Base-by-base conservation (phyloP, 805 yeast genomes). In the Saturnispora galanensis region DNA sequence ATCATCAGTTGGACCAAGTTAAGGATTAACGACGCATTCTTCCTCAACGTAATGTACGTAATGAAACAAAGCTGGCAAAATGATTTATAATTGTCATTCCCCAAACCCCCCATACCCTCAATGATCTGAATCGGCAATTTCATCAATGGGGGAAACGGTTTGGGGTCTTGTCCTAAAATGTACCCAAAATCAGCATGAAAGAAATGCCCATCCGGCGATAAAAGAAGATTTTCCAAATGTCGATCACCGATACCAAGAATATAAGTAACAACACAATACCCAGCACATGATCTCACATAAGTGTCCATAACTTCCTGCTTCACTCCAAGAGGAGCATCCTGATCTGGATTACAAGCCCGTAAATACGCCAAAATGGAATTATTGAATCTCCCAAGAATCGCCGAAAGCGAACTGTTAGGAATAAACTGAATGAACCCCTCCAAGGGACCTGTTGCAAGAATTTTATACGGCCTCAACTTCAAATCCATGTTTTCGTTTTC, bases 181-280 rank as follows among this genome's bases (percentile, higher is more conserved):
- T 93, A 93, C 1, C 99, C 99, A 62, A 86, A 93, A 64, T 93
- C 99, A 1, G 96, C 97, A 64, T 93, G 99, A 76, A 95, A 90
- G 59, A 93, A 93, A 54, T 79, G 85, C 2, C 94, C 81, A 73
- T 90, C 83, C 50, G 67, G 50, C 79, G 87, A 42, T 80, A 84
- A 33, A 38, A 93, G 69, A 50, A 93, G 65, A 56, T 93, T 93
- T 57, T 93, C 99, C 50, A 93, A 68, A 67, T 93, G 99, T 46
- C 99, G 74, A 64, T 93, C 99, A 12, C 99, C 99, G 8, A 93
- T 97, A 5, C 98, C 99, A 11, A 93, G 65, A 8, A 93, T 67
- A 55, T 93, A 93, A 0, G 98, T 93, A 18, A 93, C 84, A 1
- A 93, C 97, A 68, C 97, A 93, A 58, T 93, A 93, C 0, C 98